Percentiles rank a stretch among this genome's conserved stretches.
Conservation (phyloP, 2,329 filamentous ascomycete species). For the Sporothrix phasma region DNA sequence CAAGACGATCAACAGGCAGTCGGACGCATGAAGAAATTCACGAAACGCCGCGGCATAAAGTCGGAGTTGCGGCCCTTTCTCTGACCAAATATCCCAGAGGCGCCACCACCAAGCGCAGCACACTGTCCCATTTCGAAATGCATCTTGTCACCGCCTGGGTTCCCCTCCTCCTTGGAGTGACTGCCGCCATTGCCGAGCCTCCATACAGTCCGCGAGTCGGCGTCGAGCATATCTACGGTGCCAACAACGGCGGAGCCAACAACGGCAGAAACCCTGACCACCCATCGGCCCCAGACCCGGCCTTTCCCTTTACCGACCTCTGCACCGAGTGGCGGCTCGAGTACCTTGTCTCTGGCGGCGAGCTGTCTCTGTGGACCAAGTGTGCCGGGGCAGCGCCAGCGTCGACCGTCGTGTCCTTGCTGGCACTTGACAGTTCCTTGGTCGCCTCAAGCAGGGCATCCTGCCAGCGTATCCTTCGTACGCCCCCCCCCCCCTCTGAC, state of each 20-base stretch:
- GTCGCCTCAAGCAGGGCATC: constrained; percentile 7
- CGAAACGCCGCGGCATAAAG: not conserved
- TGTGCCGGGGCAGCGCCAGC: not conserved
- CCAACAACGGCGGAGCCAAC: not conserved
- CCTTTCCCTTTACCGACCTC: constrained; percentile 10
- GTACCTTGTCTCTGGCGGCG: not conserved
- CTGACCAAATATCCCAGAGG: too few relatives aligned
- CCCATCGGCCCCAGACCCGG: constrained; percentile 1
- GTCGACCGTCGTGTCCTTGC: not conserved
- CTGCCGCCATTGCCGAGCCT: not conserved
- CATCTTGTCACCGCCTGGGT: not conserved
- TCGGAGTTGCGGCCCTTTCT: too few relatives aligned
- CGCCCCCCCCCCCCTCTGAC: not conserved
- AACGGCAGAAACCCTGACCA: not conserved
- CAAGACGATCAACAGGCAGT: not conserved
- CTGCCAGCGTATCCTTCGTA: constrained; percentile 12
- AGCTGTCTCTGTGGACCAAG: not conserved
- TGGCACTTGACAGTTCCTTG: constrained; percentile 9
- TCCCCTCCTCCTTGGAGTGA: not conserved
- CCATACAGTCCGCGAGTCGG: not conserved
- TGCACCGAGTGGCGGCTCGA: constrained; percentile 9
- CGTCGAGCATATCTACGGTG: not conserved
- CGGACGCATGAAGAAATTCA: not conserved
- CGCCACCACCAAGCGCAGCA: not conserved
- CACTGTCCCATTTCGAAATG: not conserved